These are phyloP conservation scores for Aspergillus awamori DNA, from an alignment of 2,329 filamentous ascomycete species.

Conservation along the genomic window DNA sequence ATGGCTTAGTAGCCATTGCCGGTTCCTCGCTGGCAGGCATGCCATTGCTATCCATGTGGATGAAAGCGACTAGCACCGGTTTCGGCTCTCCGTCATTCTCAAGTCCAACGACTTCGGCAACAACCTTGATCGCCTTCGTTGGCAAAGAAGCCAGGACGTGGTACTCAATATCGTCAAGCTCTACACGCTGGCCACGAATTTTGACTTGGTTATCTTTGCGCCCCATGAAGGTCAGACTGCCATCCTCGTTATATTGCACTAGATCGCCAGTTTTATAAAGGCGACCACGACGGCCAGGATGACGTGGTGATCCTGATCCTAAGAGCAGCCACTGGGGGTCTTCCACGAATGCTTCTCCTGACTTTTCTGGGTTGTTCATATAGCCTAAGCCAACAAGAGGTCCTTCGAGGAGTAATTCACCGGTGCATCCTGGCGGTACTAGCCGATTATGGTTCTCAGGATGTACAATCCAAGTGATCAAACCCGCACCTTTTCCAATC, in stretches of 20 bases:
- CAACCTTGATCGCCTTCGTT: too few species aligned
- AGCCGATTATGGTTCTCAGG: neutral
- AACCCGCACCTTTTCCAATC: too few species aligned
- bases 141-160: neutral
- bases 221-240: neutral
- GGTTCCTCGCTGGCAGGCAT: too few species aligned
- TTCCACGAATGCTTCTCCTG: neutral
- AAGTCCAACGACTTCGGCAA: too few species aligned
- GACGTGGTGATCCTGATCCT: neutral
- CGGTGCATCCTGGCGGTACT: neutral
- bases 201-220: neutral
- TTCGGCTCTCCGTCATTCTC: too few species aligned
- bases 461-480: neutral
- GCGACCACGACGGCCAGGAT: neutral
- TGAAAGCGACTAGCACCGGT: too few species aligned
- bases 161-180: neutral
- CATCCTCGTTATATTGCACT: neutral
- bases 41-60: too few species aligned
- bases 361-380: neutral
- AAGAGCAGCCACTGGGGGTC: neutral
- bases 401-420: neutral
- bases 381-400: neutral
- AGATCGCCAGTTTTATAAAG: neutral
- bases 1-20: too few species aligned
- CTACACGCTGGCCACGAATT: neutral